These are phyloP conservation scores for Mortierella sp. DNA, from an alignment of 371 early-diverging fungal species.

Conservation along the genomic window DNA sequence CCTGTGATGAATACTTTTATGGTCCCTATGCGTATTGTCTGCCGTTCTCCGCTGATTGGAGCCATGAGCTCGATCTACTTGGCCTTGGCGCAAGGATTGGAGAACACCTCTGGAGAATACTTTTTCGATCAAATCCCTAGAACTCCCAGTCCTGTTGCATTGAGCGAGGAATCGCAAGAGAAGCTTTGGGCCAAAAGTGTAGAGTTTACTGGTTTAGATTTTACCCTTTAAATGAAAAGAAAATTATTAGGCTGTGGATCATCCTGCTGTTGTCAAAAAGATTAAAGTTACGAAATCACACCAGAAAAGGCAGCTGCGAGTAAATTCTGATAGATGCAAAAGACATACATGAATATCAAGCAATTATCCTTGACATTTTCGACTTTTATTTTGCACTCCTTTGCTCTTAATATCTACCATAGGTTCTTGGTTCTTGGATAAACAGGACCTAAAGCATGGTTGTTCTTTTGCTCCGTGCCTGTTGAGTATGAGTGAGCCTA, in stretches of 20 bases:
- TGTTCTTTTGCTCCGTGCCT: too few relatives aligned
- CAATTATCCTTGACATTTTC: too few relatives aligned
- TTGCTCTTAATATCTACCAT: too few relatives aligned
- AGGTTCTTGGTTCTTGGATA: too few relatives aligned
- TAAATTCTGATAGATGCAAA: too few relatives aligned
- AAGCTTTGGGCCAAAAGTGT: constrained; percentile 46
- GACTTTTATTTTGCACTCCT: too few relatives aligned
- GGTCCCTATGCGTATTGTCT: constrained; percentile 14
- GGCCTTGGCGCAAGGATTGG: constrained; percentile 61
- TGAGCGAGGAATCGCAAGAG: constrained; percentile 33
- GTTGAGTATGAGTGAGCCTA: too few relatives aligned
- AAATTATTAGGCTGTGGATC: not conserved
- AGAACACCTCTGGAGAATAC: constrained; percentile 57
- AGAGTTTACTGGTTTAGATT: constrained; percentile 37
- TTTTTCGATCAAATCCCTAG: constrained; percentile 53
- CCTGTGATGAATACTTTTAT: constrained; percentile 32
- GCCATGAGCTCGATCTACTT: constrained; percentile 61
- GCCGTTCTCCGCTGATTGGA: constrained; percentile 54
- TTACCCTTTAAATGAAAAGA: constrained; percentile 17
- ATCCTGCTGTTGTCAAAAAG: not conserved
- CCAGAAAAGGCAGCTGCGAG: not conserved
- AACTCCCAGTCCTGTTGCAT: constrained; percentile 27
- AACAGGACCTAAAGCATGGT: too few relatives aligned
- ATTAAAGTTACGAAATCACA: too few relatives aligned
- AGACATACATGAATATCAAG: too few relatives aligned